Base-by-base conservation (phyloP, 2,329 filamentous ascomycete species). In the Aureobasidium sp. region DNA sequence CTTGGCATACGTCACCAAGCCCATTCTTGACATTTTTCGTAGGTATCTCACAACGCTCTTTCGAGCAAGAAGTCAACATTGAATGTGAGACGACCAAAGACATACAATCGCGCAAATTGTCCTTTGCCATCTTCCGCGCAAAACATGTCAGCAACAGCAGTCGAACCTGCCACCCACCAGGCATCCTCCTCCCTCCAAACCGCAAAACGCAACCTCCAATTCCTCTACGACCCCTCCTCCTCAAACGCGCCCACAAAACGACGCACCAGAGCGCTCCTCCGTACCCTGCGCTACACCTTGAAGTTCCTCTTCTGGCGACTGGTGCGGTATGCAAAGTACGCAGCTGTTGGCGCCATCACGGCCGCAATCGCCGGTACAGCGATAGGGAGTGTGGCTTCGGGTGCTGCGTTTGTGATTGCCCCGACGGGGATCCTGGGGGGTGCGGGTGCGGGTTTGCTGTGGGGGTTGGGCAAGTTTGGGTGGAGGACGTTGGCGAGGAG, bases 221-320 rank as follows among this genome's bases (percentile, higher is more conserved):
- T 74, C 67, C 70, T 77, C 29, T 68, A 74, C 66, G 66, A 75
- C 63, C 75, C 75, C 49, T 67, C 57, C n/a, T 49, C 69, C 12
- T 57, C 62, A 17, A 67, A 66, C 37, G 68, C 70, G 58, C 71
- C 74, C 20, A 65, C 68, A 6, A 72, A 68, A 11, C 69, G 75
- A 41, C 74, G 74, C 61, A 77, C 76, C 0, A 72, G 76, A 63
- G 70, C 74, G 14, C 59, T 76, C 48, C 71, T 78, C 15, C 73
- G 73, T 61, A 70, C 70, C 20, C 52, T 72, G 1, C 74, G 75
- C 56, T 78, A 76, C 51, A 64, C 73, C 34, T 48, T 72, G 39
- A 72, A 75, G 58, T 77, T 78, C 67, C 52, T 74, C 12, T 77
- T 78, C 68, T 78, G 76, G 76, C 71, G 74, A 22, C 64, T 76